A percentile compares a stretch with the other conserved stretches of the same genome.
phyloP scores from a whole-genome alignment of 106 monocot genomes.

The Allium sativum region DNA sequence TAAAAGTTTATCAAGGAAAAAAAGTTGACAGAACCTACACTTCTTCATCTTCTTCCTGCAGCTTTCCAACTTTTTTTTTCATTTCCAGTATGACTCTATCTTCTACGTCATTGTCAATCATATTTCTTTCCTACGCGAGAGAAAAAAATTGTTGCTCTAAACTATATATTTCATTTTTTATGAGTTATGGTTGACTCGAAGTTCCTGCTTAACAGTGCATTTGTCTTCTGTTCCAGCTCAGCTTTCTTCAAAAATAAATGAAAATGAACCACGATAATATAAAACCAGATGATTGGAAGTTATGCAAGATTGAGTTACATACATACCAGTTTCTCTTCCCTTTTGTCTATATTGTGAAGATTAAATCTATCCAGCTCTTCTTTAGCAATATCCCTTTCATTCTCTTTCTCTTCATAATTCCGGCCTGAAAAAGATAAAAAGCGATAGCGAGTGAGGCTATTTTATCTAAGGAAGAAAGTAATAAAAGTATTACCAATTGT shows the following conservation, averaged over 20 bases:
- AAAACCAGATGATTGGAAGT: constrained; percentile 5
- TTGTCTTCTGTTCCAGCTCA: constrained; percentile 74
- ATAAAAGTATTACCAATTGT: too few species aligned
- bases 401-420: constrained; percentile 58
- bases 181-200: constrained; percentile 67
- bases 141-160: constrained; percentile 73
- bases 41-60: constrained; percentile 57
- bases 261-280: not conserved
- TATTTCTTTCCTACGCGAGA: constrained; percentile 71
- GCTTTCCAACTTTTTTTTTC: constrained; percentile 64
- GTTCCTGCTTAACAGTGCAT: constrained; percentile 48
- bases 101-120: constrained; percentile 61
- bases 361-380: constrained; percentile 58
- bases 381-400: constrained; percentile 64
- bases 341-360: constrained; percentile 76
- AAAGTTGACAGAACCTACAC: constrained; percentile 31
- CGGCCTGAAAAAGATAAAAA: constrained; percentile 26
- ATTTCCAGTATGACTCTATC: constrained; percentile 69
- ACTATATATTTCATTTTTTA: constrained; percentile 67
- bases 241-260: constrained; percentile 51
- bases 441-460: too few species aligned
- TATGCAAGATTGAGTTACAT: not conserved
- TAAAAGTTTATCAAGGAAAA: not conserved
- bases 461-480: too few species aligned
- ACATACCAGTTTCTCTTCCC: constrained; percentile 61